Base-by-base conservation (phyloP, 192 early-diverging fungal species). In the Glomus cerebriforme region DNA sequence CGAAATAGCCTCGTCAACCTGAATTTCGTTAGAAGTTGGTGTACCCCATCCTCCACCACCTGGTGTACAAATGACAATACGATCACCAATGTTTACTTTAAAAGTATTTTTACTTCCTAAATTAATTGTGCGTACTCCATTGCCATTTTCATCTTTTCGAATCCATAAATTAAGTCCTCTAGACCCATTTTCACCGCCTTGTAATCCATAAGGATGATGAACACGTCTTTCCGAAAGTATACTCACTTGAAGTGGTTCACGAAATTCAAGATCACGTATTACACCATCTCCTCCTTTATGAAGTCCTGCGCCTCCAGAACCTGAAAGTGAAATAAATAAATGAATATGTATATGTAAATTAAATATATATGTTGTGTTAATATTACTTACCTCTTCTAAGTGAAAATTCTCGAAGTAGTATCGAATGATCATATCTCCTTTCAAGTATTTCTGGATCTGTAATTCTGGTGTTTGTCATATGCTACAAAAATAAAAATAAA, bases 381-480 rank as follows among this genome's bases (percentile, higher is more conserved):
- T 27, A 29, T 74, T 45, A 73, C 10, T 39, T 62, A 83, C 84
- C 82, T 64, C 69, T 65, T 7, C 93, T 88, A 47, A 98, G 82
- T 0, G 92, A 89, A 82, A 98, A 99, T 84, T 93, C 89, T 39
- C 91, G 91, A 59, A 99, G 83, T 19, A 98, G 81, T 35, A 99
- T 95, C 0, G 97, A 95, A 68, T 78, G 76, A 78, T 78, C 76
- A 74, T 97, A 97, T 45, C 95, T 87, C 49, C 94, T 88, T 82
- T 98, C 96, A 29, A 99, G 81, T 66, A 97, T 96, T 84, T 98
- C 97, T 0, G 96, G 96, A 83, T 99, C 97, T 1, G 97, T 99
- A 79, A 97, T 98, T 26, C 96, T 88, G 0, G 97, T 99, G 81
- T 99, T 99, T 37, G 97, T 99, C 96, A 97, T 96, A 81, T 97